Base-by-base conservation (phyloP, 331 rosid species). In the Acacia concinna region DNA sequence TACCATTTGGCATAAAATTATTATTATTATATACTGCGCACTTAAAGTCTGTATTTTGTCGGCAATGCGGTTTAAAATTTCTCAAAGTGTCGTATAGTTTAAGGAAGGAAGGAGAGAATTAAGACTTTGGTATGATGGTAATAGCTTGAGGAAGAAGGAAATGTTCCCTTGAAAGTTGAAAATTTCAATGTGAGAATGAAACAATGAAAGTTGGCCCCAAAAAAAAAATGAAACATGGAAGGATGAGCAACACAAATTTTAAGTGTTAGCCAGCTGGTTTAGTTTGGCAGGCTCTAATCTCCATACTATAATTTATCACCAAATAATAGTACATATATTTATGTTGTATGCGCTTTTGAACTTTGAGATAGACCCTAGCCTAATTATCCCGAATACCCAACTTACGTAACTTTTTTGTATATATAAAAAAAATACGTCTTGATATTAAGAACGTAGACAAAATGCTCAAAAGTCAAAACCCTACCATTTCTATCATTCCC, bases 121-220 rank as follows among this genome's bases (percentile, higher is more conserved):
- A 37, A 56, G 43, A 37, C 27, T 77, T 5, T 1, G 0, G 0
- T 37, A 5, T 54, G 60, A 79, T 12, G 49, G 11, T 75, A 37
- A 14, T 82, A 75, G 76, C 93, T 84, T 87, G 83, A 60, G 83
- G 86, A 4, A n/a, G 78, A 87, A 83, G 89, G 47, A 43, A 67
- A 65, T 77, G 87, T 34, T 17, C 3, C 37, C 31, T 68, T 27
- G 32, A 21, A 21, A 18, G 63, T 30, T 56, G 68, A 75, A 73
- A 74, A 31, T 17, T 78, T 62, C 60, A 30, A 28, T 8, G 37
- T 5, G 67, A 64, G 38, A 66, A 25, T 41, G 43, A 18, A 18
- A 73, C 71, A 21, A n/a, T n/a, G n/a, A n/a, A n/a, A n/a, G n/a
- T n/a, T n/a, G n/a, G n/a, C n/a, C n/a, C n/a, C n/a, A n/a, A n/a